Evolutionary conservation across 2,329 filamentous ascomycete genomes (phyloP).

Genomic region (Pseudogymnoascus sp.): DNA sequence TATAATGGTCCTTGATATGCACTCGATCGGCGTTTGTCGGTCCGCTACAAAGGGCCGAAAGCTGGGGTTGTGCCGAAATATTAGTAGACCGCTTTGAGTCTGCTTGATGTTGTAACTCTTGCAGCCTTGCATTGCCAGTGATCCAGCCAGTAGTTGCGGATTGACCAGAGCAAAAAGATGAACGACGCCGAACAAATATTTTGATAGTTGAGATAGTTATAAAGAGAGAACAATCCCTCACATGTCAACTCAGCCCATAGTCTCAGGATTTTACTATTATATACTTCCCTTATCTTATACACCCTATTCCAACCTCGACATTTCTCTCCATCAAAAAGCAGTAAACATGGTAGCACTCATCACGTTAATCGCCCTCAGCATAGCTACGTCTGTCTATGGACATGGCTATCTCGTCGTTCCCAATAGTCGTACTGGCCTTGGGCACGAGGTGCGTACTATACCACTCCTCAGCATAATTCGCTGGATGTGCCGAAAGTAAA

Average conservation of each 20-base stretch:
- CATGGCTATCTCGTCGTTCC: conserved; percentile 42
- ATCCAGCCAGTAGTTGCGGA: neutral
- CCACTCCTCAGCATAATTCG: neutral
- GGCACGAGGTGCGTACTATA: conserved; percentile 33
- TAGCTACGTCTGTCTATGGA: conserved; percentile 24
- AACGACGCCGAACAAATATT: neutral
- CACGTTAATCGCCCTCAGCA: neutral
- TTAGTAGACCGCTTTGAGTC: neutral
- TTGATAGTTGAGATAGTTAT: neutral
- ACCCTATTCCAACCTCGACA: neutral
- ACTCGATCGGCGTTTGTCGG: neutral
- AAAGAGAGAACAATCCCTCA: neutral
- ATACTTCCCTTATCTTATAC: neutral
- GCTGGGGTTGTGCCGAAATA: neutral
- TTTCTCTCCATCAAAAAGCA: neutral
- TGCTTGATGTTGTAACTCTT: neutral
- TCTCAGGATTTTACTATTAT: neutral
- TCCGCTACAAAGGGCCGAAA: neutral
- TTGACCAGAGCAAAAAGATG: neutral
- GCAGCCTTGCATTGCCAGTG: neutral
- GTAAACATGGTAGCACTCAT: neutral
- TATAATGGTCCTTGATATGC: neutral
- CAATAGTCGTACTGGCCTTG: conserved; percentile 38
- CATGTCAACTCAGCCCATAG: neutral
- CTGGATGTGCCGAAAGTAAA: neutral